phyloP scores from a whole-genome alignment of 2,329 filamentous ascomycete species.

The Xylaria sp. region DNA sequence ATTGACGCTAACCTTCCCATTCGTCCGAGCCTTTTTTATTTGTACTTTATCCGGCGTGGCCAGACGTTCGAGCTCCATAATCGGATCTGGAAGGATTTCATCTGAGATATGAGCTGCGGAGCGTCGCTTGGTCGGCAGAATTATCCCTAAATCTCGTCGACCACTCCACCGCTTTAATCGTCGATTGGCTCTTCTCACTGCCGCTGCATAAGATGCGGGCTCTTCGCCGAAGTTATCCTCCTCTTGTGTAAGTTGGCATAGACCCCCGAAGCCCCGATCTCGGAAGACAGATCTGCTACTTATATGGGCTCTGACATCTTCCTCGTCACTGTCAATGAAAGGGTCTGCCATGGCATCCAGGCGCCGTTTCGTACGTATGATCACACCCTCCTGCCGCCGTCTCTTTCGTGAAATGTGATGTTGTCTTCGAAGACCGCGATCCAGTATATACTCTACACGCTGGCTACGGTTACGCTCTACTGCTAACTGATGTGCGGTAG shows the following conservation, averaged over 20 bases:
- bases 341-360: conserved; percentile 66
- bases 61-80: conserved; percentile 35
- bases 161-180: conserved; percentile 77
- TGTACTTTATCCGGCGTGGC: conserved; percentile 33
- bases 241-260: conserved; percentile 71
- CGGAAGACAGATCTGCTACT: conserved; percentile 57
- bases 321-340: conserved; percentile 72
- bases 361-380: conserved; percentile 74
- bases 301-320: conserved; percentile 54
- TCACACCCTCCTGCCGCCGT: conserved; percentile 72
- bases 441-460: conserved; percentile 83
- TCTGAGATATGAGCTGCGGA: conserved; percentile 33
- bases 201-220: conserved; percentile 71
- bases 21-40: conserved; percentile 48
- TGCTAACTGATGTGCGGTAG: conserved; percentile 84
- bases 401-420: conserved; percentile 72
- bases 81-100: conserved; percentile 34
- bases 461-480: conserved; percentile 82
- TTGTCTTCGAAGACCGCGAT: conserved; percentile 74
- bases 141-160: conserved; percentile 58
- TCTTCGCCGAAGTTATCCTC: conserved; percentile 83
- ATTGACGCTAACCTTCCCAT: conserved; percentile 48
- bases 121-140: conserved; percentile 59
- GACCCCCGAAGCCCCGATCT: conserved; percentile 70
- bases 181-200: conserved; percentile 71